Evolutionary conservation across 306 rosid species (phyloP), one percentile per base, ranked within the genome.

Genomic region (Cicer chorassanicum): DNA sequence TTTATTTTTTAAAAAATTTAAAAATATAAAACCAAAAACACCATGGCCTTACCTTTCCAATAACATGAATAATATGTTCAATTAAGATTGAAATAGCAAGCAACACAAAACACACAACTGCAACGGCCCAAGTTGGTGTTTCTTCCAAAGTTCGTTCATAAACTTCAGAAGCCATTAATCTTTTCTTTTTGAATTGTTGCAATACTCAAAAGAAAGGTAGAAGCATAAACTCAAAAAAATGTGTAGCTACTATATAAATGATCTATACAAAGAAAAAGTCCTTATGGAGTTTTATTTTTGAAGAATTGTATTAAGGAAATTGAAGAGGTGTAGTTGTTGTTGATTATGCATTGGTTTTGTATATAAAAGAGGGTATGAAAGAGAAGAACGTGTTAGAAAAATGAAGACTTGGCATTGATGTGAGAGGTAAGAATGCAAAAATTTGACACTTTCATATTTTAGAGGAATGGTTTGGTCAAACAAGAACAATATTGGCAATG

Each of bases 91-190:
- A 92, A 72, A 88, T 62, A 42, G 67, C 74, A 74, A 92, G 82
- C 81, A 92, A 24, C 59, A 86, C 85, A 75, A 92, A 83, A 72
- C 93, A 86, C 68, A 92, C 93, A 68, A 80, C 91, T 0, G 93
- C 92, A 73, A 92, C 93, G 14, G 98, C 96, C 98, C 98, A 92
- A 1, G 98, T 92, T 68, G 96, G 90, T 14, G 85, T 81, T 76
- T 81, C 81, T 80, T 81, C 85, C 6, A 81, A 56, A 1, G 81
- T 76, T 65, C 81, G 56, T 16, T 81, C 73, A 41, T 87, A 76
- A 75, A 83, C 80, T 64, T 0, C 29, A 8, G 1, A n/a, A 3
- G 75, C 60, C 85, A 78, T 78, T 34, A 8, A 8, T 14, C 3
- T n/a, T 10, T 38, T 4, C 4, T 61, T 38, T 18, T 5, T 7